Base-by-base conservation (phyloP, 1,284 basidiomycete genomes). In the Puccinia hordei region DNA sequence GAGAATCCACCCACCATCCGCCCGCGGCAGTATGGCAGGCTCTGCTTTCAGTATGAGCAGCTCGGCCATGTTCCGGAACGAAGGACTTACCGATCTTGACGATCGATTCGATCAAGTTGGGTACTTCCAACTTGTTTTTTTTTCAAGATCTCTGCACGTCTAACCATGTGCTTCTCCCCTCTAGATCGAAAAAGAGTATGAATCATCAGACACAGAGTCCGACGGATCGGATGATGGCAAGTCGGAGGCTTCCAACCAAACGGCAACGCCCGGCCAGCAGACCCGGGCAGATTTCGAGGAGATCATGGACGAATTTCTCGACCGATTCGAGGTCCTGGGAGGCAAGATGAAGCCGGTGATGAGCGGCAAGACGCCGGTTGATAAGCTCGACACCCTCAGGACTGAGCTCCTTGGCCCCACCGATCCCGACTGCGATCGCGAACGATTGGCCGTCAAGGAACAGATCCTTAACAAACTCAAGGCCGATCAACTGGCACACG, bases 41-140 rank as follows among this genome's bases (percentile, higher is more conserved):
- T 93, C 93, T 27, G 93, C 93, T 15, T 95, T 95, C 88, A 93
- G 92, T 85, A 98, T 99, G 96, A 96, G 92, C 84, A 95, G 93
- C 83, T 95, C 94, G 2, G 94, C 94, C 33, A 95, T 99, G 92
- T 93, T 91, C 87, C 89, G 97, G 57, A 99, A 94, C 84, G 90
- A 95, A 83, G 91, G 93, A 0, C 87, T 99, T 49, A 90, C 92
- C 65, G 91, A 91, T 6, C 88, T 99, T 38, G 97, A 99, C 84
- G 94, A 97, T 83, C 90, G 91, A 15, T 99, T 99, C 84, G 95
- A 98, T 83, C 90, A 93, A 89, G 94, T 94, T 83, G 83, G 89
- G 84, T 61, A 49, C 13, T 63, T 27, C 55, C 63, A 72, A 41
- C 44, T 53, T 35, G 17, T 27, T 35, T 38, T n/a, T n/a, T n/a